These are phyloP conservation scores for Erythrobasidium yunnanense DNA, from an alignment of 768 basidiomycete species.

Conservation along the genomic window DNA sequence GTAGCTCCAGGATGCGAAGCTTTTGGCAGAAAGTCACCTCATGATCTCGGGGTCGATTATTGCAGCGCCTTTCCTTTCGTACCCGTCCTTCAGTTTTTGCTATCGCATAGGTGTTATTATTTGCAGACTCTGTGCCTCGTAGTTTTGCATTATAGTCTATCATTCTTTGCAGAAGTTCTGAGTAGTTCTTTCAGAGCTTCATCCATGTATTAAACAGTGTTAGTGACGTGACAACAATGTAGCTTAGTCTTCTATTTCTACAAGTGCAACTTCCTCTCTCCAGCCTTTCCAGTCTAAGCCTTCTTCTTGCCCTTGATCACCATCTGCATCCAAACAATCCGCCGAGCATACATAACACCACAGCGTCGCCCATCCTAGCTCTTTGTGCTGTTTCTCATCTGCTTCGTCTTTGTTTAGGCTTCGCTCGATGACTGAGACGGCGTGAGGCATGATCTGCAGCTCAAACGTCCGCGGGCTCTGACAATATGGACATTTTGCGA, in stretches of 20 bases:
- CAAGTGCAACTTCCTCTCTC: conserved; percentile 18
- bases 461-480: neutral
- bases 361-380: conserved; percentile 17
- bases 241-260: conserved; percentile 20
- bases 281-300: conserved; percentile 16
- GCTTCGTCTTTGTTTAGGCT: neutral
- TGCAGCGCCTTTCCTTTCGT: too few relatives aligned
- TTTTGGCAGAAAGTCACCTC: neutral
- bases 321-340: conserved; percentile 17
- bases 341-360: conserved; percentile 17
- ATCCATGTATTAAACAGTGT: too few relatives aligned
- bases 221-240: too few relatives aligned
- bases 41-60: too few relatives aligned
- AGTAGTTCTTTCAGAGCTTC: too few relatives aligned
- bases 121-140: too few relatives aligned
- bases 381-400: neutral
- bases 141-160: too few relatives aligned
- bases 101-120: too few relatives aligned
- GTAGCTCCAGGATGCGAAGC: neutral
- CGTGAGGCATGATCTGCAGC: conserved; percentile 19
- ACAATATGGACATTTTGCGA: conserved; percentile 5
- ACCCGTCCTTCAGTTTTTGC: too few relatives aligned
- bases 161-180: too few relatives aligned
- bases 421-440: conserved; percentile 4
- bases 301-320: neutral